Evolutionary conservation across 78 protist genomes (phyloP).

Genomic region (Dictyostelium intermedium): DNA sequence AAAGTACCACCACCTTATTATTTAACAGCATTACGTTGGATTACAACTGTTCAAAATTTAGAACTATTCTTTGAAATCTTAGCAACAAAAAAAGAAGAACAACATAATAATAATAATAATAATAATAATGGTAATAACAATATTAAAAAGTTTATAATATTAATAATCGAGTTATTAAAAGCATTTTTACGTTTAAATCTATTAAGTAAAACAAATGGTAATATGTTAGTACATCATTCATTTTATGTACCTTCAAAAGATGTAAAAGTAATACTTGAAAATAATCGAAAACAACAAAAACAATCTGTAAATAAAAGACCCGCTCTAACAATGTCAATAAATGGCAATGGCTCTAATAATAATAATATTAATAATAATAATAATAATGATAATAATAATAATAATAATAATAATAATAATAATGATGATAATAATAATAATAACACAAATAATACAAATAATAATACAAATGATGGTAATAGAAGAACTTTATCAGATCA

Average conservation of each 20-base stretch:
- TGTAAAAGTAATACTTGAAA: neutral
- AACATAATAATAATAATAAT: no score
- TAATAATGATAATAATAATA: neutral
- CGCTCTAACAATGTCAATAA: neutral
- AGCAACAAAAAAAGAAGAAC: neutral
- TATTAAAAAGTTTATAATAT: slow-evolving; percentile 1
- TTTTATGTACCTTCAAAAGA: slow-evolving; percentile 70
- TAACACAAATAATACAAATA: neutral
- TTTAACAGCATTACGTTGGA: slow-evolving; percentile 25
- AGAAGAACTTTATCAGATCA: slow-evolving; percentile 56
- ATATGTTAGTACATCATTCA: slow-evolving; percentile 69
- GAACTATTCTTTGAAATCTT: slow-evolving; percentile 36
- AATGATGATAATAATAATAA: neutral
- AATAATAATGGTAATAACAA: neutral
- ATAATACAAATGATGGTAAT: neutral
- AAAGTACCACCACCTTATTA: slow-evolving; percentile 59
- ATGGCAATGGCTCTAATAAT: neutral
- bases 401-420: neutral
- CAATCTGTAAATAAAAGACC: neutral
- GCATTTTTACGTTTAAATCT: slow-evolving; percentile 49
- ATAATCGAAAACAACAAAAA: neutral
- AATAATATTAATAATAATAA: neutral
- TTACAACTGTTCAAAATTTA: slow-evolving; percentile 3
- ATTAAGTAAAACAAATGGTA: slow-evolving; percentile 57
- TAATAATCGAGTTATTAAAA: slow-evolving; percentile 35